Evolutionary conservation across 2,329 filamentous ascomycete species (phyloP).

Genomic region (Pseudogymnoascus sp.): DNA sequence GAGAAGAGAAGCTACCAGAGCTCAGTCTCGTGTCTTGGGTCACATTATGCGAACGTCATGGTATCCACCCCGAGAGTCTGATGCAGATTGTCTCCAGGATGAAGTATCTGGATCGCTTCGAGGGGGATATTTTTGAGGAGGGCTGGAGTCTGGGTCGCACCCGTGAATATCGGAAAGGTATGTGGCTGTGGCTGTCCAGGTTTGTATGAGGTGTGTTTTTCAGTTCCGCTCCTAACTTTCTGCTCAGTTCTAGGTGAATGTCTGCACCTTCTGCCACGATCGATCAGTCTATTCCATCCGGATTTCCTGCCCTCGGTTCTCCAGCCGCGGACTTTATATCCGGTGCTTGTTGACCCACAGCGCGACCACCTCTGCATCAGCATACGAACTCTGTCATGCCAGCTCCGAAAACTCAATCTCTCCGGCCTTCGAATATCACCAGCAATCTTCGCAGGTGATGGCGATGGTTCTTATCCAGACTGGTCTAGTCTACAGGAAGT

Average conservation of each 20-base stretch:
- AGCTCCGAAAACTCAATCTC: neutral
- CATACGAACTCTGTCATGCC: neutral
- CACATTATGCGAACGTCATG: no score
- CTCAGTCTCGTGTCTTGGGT: neutral
- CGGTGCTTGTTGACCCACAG: neutral
- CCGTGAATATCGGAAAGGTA: neutral
- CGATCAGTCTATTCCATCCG: neutral
- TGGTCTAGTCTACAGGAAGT: neutral
- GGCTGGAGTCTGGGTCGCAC: neutral
- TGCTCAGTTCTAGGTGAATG: neutral
- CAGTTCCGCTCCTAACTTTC: no score
- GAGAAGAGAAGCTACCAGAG: neutral
- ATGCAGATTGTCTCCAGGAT: neutral
- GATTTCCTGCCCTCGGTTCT: accelerated
- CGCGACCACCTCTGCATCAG: neutral
- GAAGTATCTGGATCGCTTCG: neutral
- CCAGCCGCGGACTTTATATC: neutral
- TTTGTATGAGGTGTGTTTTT: no score
- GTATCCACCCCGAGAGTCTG: neutral
- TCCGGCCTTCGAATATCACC: neutral
- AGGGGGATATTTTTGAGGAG: neutral
- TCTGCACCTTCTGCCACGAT: neutral
- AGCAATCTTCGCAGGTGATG: neutral
- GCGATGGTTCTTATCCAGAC: neutral
- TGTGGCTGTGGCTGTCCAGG: no score